phyloP scores from a whole-genome alignment of 306 rosid genomes.

The barrel medic (Medicago truncatula) region MtrunA17r5.0-ANR NC_053046.1:26189501-26190000 shows the following conservation, averaged over 20 bases:
- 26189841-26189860: slow-evolving; percentile 22
- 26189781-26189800: slow-evolving; percentile 17
- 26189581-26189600: slow-evolving; percentile 92
- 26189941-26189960: slow-evolving; percentile 16
- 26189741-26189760: background rate
- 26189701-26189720: slow-evolving; percentile 3
- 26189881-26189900: slow-evolving; percentile 26
- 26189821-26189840: slow-evolving; percentile 10
- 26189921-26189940: slow-evolving; percentile 8
- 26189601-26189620: slow-evolving; percentile 96
- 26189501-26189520: slow-evolving; percentile 94
- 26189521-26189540: slow-evolving; percentile 99
- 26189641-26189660: slow-evolving; percentile 60
- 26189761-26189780: slow-evolving; percentile 16
- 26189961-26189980: background rate
- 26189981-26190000: background rate
- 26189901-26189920: slow-evolving; percentile 2
- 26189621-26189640: slow-evolving; percentile 66
- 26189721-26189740: slow-evolving; percentile 29
- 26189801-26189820: slow-evolving; percentile 20
- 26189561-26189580: slow-evolving; percentile 74
- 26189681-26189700: no score
- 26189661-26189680: no score
- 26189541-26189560: slow-evolving; percentile 98
- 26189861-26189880: slow-evolving; percentile 25